Conservation (phyloP, 1,139 yeast species). For the Eremothecium cymbalariae region DNA sequence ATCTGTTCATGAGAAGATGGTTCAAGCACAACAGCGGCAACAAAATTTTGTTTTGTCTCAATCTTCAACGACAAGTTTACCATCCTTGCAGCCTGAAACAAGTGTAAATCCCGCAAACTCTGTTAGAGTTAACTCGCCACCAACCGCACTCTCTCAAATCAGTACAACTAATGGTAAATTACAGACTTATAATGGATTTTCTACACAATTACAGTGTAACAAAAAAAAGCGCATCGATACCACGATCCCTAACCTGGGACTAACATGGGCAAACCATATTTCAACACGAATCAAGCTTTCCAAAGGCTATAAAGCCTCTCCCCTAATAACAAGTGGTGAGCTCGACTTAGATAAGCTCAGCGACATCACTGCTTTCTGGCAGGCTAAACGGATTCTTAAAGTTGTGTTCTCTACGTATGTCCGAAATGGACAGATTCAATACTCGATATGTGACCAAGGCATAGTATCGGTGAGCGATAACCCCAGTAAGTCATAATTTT, state of each 20-base stretch:
- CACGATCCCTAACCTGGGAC: slow-evolving; percentile 38
- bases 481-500: not conserved
- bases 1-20: slow-evolving; percentile 3
- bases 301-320: slow-evolving; percentile 30
- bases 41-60: too few relatives aligned
- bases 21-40: slow-evolving; percentile 3
- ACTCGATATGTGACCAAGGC: slow-evolving; percentile 30
- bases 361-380: slow-evolving; percentile 29
- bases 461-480: slow-evolving; percentile 16
- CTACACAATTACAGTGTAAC: too few relatives aligned
- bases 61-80: too few relatives aligned
- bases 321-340: slow-evolving; percentile 26
- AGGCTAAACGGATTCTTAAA: slow-evolving; percentile 32
- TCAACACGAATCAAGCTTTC: slow-evolving; percentile 36
- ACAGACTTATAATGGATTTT: too few relatives aligned
- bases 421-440: slow-evolving; percentile 21
- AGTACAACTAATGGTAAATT: too few relatives aligned
- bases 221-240: slow-evolving; percentile 24
- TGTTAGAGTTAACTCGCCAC: too few relatives aligned
- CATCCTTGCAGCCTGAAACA: too few relatives aligned
- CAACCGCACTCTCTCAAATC: too few relatives aligned
- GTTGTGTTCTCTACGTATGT: slow-evolving; percentile 36
- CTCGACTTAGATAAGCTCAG: slow-evolving; percentile 19
- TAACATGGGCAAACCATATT: slow-evolving; percentile 38
- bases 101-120: too few relatives aligned